Base-by-base conservation (phyloP, 371 early-diverging fungal genomes). In the Blastocladiella emersonii region DNA sequence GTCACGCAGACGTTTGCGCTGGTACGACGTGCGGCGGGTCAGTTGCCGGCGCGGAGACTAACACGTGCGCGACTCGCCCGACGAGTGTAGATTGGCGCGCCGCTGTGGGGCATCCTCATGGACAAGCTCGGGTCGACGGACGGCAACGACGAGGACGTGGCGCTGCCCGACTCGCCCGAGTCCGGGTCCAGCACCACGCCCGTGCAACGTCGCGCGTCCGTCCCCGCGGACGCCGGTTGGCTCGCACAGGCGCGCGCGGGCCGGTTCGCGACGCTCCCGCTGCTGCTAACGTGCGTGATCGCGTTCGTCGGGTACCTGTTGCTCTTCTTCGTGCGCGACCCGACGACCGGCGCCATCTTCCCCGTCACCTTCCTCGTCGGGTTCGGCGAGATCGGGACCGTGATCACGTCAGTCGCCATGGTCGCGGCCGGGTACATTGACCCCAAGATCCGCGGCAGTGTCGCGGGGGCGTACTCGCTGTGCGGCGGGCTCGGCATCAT, bases 1-100 rank as follows among this genome's bases (percentile, higher is more conserved):
- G 74, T 85, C 44, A 83, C 83, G 5, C 88, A 91, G 70, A 76
- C 83, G 2, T 72, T 83, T 25, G 85, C 88, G 3, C 72, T 91
- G 12, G 71, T 81, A 3, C 41, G 12, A 1, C 19, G 13, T 13
- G 19, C 19, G 41, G 19, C 19, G 19, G 5, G 19, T 0, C 12
- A 1, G 41, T 13, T 0, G 41, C 19, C 13, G 15, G 41, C 13
- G 5, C 0, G 41, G 15, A 41, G 41, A 41, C 41, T 41, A 17
- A 8, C 41, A 41, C 19, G 3, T 13, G 41, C 4, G 41, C 41
- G 41, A 17, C 0, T 41, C n/a, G n/a, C n/a, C n/a, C n/a, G n/a
- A n/a, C n/a, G n/a, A n/a, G 15, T 2, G 1, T 41, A 41, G 41
- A 25, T 51, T 51, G 77, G 82, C 10, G 87, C 89, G 0, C 86